Conservation (phyloP, 306 rosid species). For the Citrullus colocynthis region DNA sequence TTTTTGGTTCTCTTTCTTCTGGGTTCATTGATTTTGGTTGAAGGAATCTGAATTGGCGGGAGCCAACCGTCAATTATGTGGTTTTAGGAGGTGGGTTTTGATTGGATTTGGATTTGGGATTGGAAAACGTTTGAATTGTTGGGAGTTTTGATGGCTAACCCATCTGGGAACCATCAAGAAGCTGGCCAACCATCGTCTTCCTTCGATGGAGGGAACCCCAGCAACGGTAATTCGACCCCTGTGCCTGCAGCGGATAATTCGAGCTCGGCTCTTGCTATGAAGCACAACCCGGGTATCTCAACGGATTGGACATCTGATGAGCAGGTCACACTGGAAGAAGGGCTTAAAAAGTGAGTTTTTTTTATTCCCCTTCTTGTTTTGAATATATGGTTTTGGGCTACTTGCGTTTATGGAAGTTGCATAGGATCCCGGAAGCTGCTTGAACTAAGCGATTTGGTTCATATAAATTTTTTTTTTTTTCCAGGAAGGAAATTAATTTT, state of each 20-base stretch:
- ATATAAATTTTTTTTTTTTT: not conserved
- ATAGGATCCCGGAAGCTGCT: not conserved
- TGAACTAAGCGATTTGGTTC: not conserved
- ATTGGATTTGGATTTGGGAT: slow-evolving; percentile 3
- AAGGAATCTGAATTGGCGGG: slow-evolving; percentile 54
- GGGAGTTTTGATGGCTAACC: slow-evolving; percentile 48
- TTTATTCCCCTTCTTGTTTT: not conserved
- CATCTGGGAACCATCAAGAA: slow-evolving; percentile 66
- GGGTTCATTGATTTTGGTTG: slow-evolving; percentile 8
- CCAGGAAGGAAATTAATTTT: not conserved
- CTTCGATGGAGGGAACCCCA: slow-evolving; percentile 42
- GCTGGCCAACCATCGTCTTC: slow-evolving; percentile 56
- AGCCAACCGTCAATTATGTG: slow-evolving; percentile 30
- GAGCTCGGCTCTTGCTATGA: slow-evolving; percentile 44
- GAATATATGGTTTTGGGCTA: not conserved
- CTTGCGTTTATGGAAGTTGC: not conserved
- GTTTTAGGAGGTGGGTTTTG: slow-evolving; percentile 17
- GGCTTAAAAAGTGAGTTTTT: slow-evolving; percentile 58
- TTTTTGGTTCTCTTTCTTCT: not conserved
- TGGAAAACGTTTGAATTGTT: slow-evolving; percentile 5
- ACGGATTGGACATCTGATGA: slow-evolving; percentile 81
- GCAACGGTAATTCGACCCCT: slow-evolving; percentile 43
- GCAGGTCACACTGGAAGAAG: slow-evolving; percentile 70
- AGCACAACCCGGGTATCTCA: slow-evolving; percentile 88
- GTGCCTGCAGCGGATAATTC: slow-evolving; percentile 47